Evolutionary conservation across 495 filamentous ascomycete genomes (phyloP), one percentile per base, ranked within the genome.

Genomic region (Trichoderma orchidacearum): DNA sequence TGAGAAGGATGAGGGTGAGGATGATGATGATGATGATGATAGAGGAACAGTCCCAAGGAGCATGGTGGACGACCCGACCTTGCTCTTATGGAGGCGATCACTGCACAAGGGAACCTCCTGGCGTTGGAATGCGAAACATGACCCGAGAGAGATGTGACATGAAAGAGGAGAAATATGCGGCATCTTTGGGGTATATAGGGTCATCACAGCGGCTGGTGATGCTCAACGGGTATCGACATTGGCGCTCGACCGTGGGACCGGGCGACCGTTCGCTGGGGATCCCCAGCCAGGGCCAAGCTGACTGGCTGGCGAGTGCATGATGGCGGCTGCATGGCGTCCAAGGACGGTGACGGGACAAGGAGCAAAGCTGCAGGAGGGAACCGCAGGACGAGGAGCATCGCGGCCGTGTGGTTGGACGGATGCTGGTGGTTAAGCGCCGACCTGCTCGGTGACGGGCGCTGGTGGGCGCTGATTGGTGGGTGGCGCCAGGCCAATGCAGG

Each of bases 171-270:
- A 76, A 74, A 77, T 70, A 65, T 66, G 60, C 53, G 34, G 53
- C 53, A 38, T 55, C 58, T 59, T 60, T 63, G 61, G 71, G 68
- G 73, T 76, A 77, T 77, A 76, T 76, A 77, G 41, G n/a, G 21
- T 13, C 41, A 23, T 48, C 41, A 48, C 41, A 25, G 75, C 73
- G 73, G 71, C 70, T 76, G 73, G 68, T 76, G 74, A 75, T 61
- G 75, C 72, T 67, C 64, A 62, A 58, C 51, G 60, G 60, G 65
- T 61, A 57, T 66, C 64, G 59, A 69, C 54, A 51, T 34, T 59
- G 60, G 59, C 54, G 64, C 55, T 64, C 57, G 56, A 50, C 62
- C 58, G 56, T 38, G 36, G 48, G 31, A 38, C 30, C 13, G 27
- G 27, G 36, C 55, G 38, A 34, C 18, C 15, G 28, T 18, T 51